Evolutionary conservation across 805 yeast species (phyloP).

Genomic region (Cyberlindnera meyerae): DNA sequence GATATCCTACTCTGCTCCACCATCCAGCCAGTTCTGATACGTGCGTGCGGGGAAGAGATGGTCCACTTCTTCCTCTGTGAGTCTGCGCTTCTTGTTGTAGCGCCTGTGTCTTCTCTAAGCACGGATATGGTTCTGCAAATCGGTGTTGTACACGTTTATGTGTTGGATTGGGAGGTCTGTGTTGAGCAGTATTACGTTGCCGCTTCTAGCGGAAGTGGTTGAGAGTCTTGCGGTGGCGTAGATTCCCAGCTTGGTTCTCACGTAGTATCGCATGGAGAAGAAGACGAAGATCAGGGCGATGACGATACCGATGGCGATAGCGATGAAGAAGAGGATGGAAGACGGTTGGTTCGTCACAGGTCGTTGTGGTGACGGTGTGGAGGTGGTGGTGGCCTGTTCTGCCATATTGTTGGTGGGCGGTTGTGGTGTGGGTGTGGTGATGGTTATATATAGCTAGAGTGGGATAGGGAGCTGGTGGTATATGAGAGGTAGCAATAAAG

Average conservation of each 20-base stretch:
- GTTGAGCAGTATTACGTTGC: conserved; percentile 18
- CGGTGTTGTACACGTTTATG: conserved; percentile 17
- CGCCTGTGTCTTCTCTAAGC: conserved; percentile 35
- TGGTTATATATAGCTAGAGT: too few relatives aligned
- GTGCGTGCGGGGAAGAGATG: conserved; percentile 53
- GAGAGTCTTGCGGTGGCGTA: conserved; percentile 28
- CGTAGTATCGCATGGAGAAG: conserved; percentile 56
- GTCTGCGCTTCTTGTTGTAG: conserved; percentile 43
- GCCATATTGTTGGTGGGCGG: not conserved
- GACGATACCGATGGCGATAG: conserved; percentile 55
- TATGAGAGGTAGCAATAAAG: too few relatives aligned
- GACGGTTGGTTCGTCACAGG: conserved; percentile 43
- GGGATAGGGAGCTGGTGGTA: too few relatives aligned
- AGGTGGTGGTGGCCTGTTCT: not conserved
- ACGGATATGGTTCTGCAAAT: conserved; percentile 10
- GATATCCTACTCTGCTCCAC: conserved; percentile 51
- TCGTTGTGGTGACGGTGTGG: not conserved
- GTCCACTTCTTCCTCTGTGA: conserved; percentile 55
- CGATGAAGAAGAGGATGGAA: conserved; percentile 58
- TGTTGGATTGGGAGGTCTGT: conserved; percentile 24
- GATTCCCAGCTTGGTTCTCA: conserved; percentile 52
- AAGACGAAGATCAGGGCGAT: conserved; percentile 53
- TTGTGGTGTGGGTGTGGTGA: not conserved
- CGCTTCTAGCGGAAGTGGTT: conserved; percentile 5
- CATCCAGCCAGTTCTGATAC: conserved; percentile 55